These are phyloP conservation scores for Calocera viscosa DNA, from an alignment of 768 basidiomycete genomes.

Conservation along the genomic window DNA sequence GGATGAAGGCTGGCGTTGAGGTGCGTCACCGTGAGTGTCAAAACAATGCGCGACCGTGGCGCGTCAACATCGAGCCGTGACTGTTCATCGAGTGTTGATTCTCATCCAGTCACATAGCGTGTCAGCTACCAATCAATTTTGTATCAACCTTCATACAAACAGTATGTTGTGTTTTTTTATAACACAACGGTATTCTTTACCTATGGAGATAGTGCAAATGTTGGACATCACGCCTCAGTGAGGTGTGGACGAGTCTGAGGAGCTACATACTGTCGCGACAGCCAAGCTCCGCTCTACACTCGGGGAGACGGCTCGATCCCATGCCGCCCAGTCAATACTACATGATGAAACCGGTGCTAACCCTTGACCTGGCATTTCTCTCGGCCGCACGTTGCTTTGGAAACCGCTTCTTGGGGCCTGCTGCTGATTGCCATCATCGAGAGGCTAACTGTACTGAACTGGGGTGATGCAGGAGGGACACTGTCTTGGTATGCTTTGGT, in stretches of 20 bases:
- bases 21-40: no score
- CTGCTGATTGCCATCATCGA: conserved; percentile 4
- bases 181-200: no score
- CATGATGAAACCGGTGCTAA: neutral
- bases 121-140: no score
- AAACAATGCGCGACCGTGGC: no score
- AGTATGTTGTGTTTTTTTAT: no score
- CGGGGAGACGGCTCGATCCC: neutral
- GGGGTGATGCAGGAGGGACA: neutral
- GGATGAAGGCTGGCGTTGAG: no score
- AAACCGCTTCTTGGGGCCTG: neutral
- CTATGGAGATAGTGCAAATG: no score
- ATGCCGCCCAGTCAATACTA: neutral
- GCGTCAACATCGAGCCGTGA: no score
- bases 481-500: neutral
- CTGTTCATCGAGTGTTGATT: no score
- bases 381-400: conserved; percentile 2
- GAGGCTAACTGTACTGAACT: conserved; percentile 1
- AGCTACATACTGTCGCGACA: neutral
- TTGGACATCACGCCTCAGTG: no score
- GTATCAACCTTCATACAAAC: no score
- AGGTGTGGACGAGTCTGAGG: neutral
- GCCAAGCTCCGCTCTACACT: neutral
- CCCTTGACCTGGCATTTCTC: conserved; percentile 4
- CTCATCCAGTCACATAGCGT: no score